Percentiles rank a stretch among this genome's conserved stretches.
Conservation (phyloP, 2,329 filamentous ascomycete genomes). For the Colletotrichum plurivorum region DNA sequence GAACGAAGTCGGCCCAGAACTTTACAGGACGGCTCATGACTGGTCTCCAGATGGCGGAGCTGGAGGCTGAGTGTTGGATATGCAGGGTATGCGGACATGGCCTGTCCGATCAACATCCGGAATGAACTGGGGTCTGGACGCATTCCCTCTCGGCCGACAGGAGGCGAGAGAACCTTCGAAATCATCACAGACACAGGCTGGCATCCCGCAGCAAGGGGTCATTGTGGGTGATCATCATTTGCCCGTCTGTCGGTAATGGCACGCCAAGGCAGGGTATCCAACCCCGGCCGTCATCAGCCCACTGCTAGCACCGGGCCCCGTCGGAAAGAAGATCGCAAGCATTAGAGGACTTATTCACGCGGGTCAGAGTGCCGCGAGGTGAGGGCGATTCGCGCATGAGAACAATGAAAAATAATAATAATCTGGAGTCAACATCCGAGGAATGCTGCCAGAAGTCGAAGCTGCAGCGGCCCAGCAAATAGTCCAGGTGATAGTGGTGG, state of each 20-base stretch:
- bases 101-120: constrained; percentile 1
- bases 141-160: background rate
- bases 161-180: background rate
- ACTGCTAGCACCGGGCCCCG: background rate
- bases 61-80: background rate
- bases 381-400: background rate
- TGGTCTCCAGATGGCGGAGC: constrained; percentile 4
- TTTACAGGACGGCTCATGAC: background rate
- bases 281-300: background rate
- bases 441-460: background rate
- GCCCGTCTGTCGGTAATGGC: background rate
- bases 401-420: background rate
- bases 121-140: constrained; percentile 13
- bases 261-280: background rate
- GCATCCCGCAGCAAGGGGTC: background rate
- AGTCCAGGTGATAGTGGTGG: constrained; percentile 25
- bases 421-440: background rate
- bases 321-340: background rate
- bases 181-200: too few species aligned
- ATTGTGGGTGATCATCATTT: background rate
- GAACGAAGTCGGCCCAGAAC: background rate
- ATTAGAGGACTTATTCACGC: too few species aligned
- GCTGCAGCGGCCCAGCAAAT: constrained; percentile 22
- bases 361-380: background rate
- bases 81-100: constrained; percentile 4